phyloP scores from a whole-genome alignment of 805 yeast species.

The Pichia heedii region DNA sequence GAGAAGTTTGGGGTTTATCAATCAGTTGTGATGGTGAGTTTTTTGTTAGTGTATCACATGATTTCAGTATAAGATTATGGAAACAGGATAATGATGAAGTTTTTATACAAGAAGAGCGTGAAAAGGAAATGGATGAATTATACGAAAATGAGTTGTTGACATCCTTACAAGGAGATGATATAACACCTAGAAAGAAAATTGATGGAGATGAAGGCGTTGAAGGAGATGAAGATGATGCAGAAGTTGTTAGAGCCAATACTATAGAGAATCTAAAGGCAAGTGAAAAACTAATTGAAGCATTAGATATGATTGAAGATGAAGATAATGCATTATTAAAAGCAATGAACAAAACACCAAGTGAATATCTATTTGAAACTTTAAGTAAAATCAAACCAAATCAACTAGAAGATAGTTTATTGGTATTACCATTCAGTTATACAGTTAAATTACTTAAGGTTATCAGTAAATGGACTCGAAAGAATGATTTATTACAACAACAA shows the following conservation, averaged over 20 bases:
- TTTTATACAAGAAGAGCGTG: constrained; percentile 95
- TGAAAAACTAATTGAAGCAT: constrained; percentile 84
- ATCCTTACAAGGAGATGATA: constrained; percentile 53
- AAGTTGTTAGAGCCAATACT: constrained; percentile 71
- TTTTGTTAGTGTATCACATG: constrained; percentile 82
- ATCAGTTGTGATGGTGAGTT: constrained; percentile 62
- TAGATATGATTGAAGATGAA: constrained; percentile 73
- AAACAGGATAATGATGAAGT: constrained; percentile 87
- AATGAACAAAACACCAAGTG: constrained; percentile 59
- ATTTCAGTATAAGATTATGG: constrained; percentile 92
- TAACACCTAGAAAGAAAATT: constrained; percentile 27
- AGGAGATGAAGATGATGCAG: constrained; percentile 43
- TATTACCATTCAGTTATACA: constrained; percentile 82
- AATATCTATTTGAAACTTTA: constrained; percentile 68
- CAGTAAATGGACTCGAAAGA: constrained; percentile 57
- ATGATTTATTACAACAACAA: constrained; percentile 33
- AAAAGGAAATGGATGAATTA: constrained; percentile 86
- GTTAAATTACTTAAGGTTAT: constrained; percentile 62
- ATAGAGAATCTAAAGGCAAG: constrained; percentile 91
- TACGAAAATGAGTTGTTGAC: constrained; percentile 75
- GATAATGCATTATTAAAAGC: constrained; percentile 70
- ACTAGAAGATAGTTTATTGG: constrained; percentile 85
- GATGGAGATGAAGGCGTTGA: constrained; percentile 30
- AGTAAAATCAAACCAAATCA: constrained; percentile 71
- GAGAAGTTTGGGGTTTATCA: constrained; percentile 92